Evolutionary conservation across 441 rosid genomes (phyloP), one percentile per base, ranked within the genome.

Genomic region (Gossypium armourianum): DNA sequence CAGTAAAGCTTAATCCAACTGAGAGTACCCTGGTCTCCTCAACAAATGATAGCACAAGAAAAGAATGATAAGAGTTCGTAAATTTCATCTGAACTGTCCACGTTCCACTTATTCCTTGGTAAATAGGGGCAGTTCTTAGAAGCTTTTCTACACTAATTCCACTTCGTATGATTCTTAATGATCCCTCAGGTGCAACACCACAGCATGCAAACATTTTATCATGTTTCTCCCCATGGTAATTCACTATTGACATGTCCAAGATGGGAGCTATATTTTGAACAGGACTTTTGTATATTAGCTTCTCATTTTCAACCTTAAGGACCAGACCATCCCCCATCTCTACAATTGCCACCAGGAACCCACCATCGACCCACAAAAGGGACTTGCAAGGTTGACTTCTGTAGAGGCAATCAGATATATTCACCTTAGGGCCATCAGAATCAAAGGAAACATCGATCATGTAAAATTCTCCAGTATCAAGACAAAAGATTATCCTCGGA

Each of bases 321-420:
- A 94, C 88, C 75, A 83, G 62, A 56, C 99, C 99, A 84, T 94
- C 97, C 53, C 96, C 93, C 96, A 94, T 90, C 78, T 94, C 99
- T 26, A 89, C 85, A 77, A 90, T 76, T 24, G 97, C 86, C 62
- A 90, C 90, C 83, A 94, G 64, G 75, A 85, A 87, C 63, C 94
- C 91, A 78, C 94, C 91, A 73, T 84, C 87, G 36, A 88, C 87
- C 99, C 99, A 94, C 80, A 90, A 80, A 77, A 94, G 86, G 29
- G 83, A 88, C 80, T 92, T 94, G 82, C 90, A 88, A 62, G 96
- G 93, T 74, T 74, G 81, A 71, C 87, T 88, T 77, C 85, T 90
- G 81, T 89, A 88, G 24, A 94, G 87, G 77, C 97, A 90, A 52
- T 89, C 97, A 45, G 96, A 85, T 74, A 87, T 70, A 79, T 82